Evolutionary conservation across 148 eudicot species (phyloP).

Genomic region (Vaccinium myrtillus): DNA sequence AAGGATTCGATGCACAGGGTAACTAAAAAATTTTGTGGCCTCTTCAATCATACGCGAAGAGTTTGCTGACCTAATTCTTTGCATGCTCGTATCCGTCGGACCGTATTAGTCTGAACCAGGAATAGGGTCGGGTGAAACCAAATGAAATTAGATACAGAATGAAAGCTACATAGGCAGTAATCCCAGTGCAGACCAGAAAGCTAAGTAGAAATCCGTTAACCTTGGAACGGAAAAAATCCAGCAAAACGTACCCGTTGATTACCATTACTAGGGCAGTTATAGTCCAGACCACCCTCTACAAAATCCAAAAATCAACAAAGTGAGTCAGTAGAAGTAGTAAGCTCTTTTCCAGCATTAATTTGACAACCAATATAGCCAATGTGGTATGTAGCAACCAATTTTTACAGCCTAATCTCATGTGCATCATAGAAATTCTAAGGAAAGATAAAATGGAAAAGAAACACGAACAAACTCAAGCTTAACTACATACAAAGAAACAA

Average conservation of each 20-base stretch:
- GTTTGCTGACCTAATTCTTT: slow-evolving; percentile 17
- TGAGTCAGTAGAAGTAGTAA: too few species aligned
- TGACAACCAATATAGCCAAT: background rate
- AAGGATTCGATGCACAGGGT: background rate
- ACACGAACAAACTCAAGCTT: background rate
- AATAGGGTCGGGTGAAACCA: slow-evolving; percentile 31
- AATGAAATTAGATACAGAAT: slow-evolving; percentile 59
- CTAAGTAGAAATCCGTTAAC: slow-evolving; percentile 48
- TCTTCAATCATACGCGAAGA: background rate
- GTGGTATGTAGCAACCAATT: background rate
- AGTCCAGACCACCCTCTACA: slow-evolving; percentile 67
- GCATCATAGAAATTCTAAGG: background rate
- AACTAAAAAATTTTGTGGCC: background rate
- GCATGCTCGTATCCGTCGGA: slow-evolving; percentile 24
- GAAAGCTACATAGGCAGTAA: slow-evolving; percentile 57
- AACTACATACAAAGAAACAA: background rate
- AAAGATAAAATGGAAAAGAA: background rate
- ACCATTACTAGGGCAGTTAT: slow-evolving; percentile 69
- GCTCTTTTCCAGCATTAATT: background rate
- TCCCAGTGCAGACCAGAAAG: slow-evolving; percentile 28
- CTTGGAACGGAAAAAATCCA: slow-evolving; percentile 61
- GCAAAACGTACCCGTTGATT: slow-evolving; percentile 70
- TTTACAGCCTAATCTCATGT: background rate
- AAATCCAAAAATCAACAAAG: background rate
- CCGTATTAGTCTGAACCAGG: slow-evolving; percentile 29